phyloP scores from a whole-genome alignment of 495 filamentous ascomycete species.

The Penicillium fimorum region DNA sequence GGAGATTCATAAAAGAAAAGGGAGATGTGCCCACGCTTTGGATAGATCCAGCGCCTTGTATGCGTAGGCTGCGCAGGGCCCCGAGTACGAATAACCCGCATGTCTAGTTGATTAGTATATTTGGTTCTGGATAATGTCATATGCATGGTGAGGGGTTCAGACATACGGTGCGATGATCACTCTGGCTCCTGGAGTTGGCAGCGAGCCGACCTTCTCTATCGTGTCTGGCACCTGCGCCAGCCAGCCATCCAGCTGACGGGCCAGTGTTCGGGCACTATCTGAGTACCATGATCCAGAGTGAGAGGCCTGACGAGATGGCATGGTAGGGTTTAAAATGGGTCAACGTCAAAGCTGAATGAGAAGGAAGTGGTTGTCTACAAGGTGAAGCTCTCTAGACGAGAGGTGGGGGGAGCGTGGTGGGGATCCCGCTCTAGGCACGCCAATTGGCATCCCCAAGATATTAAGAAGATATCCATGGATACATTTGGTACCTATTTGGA shows the following conservation, averaged over 20 bases:
- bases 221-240: slow-evolving; percentile 67
- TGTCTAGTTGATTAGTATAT: slow-evolving; percentile 58
- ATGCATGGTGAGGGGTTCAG: not conserved
- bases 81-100: slow-evolving; percentile 94
- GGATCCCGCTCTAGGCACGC: slow-evolving; percentile 18
- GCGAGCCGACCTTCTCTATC: slow-evolving; percentile 52
- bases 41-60: slow-evolving; percentile 88
- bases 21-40: slow-evolving; percentile 55
- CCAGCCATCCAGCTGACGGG: slow-evolving; percentile 73
- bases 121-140: not conserved
- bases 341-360: slow-evolving; percentile 1
- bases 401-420: slow-evolving; percentile 31
- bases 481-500: no score
- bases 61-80: slow-evolving; percentile 89
- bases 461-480: not conserved
- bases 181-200: slow-evolving; percentile 76
- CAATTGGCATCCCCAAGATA: not conserved
- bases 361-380: slow-evolving; percentile 5
- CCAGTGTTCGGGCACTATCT: slow-evolving; percentile 54
- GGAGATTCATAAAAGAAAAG: not conserved
- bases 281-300: slow-evolving; percentile 90
- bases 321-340: slow-evolving; percentile 23
- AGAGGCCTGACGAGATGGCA: slow-evolving; percentile 63
- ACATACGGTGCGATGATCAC: slow-evolving; percentile 96
- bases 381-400: slow-evolving; percentile 9